Conservation (phyloP, 2,329 filamentous ascomycete species). For the Fusarium annulatum region DNA sequence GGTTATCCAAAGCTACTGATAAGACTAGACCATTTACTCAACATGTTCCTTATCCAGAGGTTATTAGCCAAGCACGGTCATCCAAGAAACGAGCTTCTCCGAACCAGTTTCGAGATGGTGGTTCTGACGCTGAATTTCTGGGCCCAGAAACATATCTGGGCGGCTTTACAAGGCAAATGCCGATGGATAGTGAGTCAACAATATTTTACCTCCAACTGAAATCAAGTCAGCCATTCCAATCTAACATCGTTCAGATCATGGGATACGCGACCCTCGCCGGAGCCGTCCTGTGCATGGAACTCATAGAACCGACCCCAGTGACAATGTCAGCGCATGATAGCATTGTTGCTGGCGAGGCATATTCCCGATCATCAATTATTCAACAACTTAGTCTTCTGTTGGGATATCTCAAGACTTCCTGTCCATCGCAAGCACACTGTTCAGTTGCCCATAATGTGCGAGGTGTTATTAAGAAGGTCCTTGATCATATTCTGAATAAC, state of each 20-base stretch:
- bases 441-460: not conserved
- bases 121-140: not conserved
- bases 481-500: not conserved
- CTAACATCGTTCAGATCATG: not conserved
- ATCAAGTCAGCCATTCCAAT: rapidly evolving
- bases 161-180: not conserved
- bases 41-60: not conserved
- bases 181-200: not conserved
- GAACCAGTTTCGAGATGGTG: not conserved
- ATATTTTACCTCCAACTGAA: rapidly evolving
- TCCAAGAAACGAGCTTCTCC: not conserved
- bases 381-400: not conserved
- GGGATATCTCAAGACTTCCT: not conserved
- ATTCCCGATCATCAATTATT: not conserved
- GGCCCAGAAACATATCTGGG: not conserved
- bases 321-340: rapidly evolving
- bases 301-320: not conserved
- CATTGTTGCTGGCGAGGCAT: not conserved
- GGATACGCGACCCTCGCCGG: not conserved
- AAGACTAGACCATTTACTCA: not conserved
- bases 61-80: not conserved
- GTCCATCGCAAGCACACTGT: not conserved
- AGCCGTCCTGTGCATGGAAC: not conserved
- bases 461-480: not conserved
- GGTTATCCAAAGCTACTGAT: not conserved